Percentiles rank a stretch among this genome's conserved stretches.
These are phyloP conservation scores for Leccinum pellstonianum DNA, from an alignment of 768 basidiomycete genomes.

Conservation along the genomic window DNA sequence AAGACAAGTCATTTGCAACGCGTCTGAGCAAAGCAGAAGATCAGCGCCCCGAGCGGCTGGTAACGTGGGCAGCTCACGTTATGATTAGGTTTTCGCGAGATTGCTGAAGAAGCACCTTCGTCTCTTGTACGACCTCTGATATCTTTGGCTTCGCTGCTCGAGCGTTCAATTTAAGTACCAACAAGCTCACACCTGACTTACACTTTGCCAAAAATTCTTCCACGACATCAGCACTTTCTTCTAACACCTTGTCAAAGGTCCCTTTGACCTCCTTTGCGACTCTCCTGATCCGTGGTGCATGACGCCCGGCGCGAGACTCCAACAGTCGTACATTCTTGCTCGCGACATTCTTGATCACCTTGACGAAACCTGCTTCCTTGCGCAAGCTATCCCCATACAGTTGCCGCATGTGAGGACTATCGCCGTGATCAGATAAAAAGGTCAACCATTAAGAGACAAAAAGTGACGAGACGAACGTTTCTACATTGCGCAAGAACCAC, in stretches of 20 bases:
- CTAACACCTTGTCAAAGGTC: conserved; percentile 93
- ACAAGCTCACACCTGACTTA: conserved; percentile 39
- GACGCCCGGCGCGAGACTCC: conserved; percentile 73
- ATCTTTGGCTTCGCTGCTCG: conserved; percentile 78
- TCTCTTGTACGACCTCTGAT: conserved; percentile 89
- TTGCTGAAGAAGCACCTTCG: conserved; percentile 87
- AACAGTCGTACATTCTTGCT: conserved; percentile 75
- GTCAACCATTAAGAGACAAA: background rate
- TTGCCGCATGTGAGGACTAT: conserved; percentile 96
- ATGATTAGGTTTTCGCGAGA: conserved; percentile 90
- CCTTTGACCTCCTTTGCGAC: conserved; percentile 91
- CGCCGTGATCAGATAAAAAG: background rate
- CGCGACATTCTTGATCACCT: conserved; percentile 95
- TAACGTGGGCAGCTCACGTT: conserved; percentile 55
- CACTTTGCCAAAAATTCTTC: conserved; percentile 93
- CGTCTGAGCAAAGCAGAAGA: conserved; percentile 44
- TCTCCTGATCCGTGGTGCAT: conserved; percentile 79
- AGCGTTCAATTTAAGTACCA: conserved; percentile 6
- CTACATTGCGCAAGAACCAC: conserved; percentile 94
- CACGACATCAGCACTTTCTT: conserved; percentile 88
- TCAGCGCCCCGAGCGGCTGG: conserved; percentile 1
- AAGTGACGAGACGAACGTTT: conserved; percentile 61
- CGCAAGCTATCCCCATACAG: conserved; percentile 91
- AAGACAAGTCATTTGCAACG: conserved; percentile 76
- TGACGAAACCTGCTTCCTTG: conserved; percentile 95